These are phyloP conservation scores for Aspergillus melleus DNA, from an alignment of 2,329 filamentous ascomycete species.

Conservation along the genomic window DNA sequence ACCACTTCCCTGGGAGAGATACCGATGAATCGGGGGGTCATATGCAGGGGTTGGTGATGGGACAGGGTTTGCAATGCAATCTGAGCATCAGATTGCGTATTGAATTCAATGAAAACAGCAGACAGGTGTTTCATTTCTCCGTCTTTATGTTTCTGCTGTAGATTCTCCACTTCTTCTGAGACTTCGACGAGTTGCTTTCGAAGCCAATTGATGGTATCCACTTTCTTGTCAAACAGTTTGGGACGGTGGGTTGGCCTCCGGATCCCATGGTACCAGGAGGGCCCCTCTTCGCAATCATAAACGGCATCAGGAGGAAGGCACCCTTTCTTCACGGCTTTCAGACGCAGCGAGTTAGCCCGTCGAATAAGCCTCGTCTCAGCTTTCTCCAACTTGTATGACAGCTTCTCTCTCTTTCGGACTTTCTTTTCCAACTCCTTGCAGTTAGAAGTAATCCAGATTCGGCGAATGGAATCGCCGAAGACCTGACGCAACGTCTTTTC, in stretches of 20 bases:
- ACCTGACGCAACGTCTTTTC: slow-evolving; percentile 72
- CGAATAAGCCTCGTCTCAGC: slow-evolving; percentile 87
- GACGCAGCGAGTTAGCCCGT: slow-evolving; percentile 67
- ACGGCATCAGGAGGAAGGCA: slow-evolving; percentile 22
- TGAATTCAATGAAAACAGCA: slow-evolving; percentile 88
- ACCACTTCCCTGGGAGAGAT: slow-evolving; percentile 82
- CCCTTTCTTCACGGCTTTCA: slow-evolving; percentile 55
- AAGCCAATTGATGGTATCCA: slow-evolving; percentile 87
- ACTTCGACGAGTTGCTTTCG: slow-evolving; percentile 71
- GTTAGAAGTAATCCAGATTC: slow-evolving; percentile 80
- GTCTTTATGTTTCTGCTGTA: slow-evolving; percentile 64
- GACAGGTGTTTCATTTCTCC: slow-evolving; percentile 66
- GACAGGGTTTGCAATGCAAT: slow-evolving; percentile 80
- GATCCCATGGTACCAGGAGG: slow-evolving; percentile 32
- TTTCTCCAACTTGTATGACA: slow-evolving; percentile 74
- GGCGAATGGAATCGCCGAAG: slow-evolving; percentile 77
- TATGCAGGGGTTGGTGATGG: slow-evolving; percentile 81
- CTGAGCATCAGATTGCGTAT: slow-evolving; percentile 78
- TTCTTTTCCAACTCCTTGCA: slow-evolving; percentile 73
- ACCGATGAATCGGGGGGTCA: slow-evolving; percentile 84
- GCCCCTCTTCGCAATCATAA: slow-evolving; percentile 29
- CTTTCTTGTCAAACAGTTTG: slow-evolving; percentile 74
- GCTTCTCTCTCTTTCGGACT: slow-evolving; percentile 76
- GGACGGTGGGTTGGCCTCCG: slow-evolving; percentile 72
- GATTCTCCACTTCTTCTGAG: slow-evolving; percentile 66